Base-by-base conservation (phyloP, 805 yeast genomes). In the Sugiyamaella smithiae region DNA sequence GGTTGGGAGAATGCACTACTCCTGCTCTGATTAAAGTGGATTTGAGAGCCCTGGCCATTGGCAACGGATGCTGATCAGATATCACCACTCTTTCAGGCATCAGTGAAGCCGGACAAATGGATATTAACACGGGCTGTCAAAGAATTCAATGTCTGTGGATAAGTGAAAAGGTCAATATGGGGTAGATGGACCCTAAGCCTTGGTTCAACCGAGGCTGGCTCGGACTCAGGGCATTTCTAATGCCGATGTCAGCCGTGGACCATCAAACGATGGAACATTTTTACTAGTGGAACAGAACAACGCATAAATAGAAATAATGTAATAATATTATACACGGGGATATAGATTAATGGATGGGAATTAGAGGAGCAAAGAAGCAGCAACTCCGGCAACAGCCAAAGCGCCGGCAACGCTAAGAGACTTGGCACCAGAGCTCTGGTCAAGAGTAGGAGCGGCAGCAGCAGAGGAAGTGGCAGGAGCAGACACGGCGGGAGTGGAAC, bases 361-460 rank as follows among this genome's bases (percentile, higher is more conserved):
- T 26, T 40, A 40, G 20, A 40, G 43, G 19, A 40, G 43, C 33
- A 40, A 14, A 26, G 43, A 25, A 16, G 32, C 43, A 40, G 35
- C 43, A 35, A 35, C 16, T 3, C 38, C 38, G 8, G 43, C 43
- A 40, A 40, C 33, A 16, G 22, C 33, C 9, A 26, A 20, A 16
- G 43, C 43, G 12, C 32, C 43, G 14, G 31, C 43, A 26, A 44
- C 29, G 17, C 38, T 12, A 12, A 43, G 28, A 31, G 29, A 23
- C n/a, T 24, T n/a, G 17, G 47, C 45, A 23, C 43, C 51, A 40
- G 41, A 42, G 47, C 43, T 47, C 38, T 47, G 47, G n/a, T 26
- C 23, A 33, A 41, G 23, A n/a, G 47, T 5, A 17, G 50, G 16
- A 36, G 35, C 25, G 5, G 47, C 31, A 16, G 33, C 33, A 36